Percentiles rank a stretch among this genome's conserved stretches.
Evolutionary conservation across 2,329 filamentous ascomycete species (phyloP).

Genomic region (Diaporthe capsici): DNA sequence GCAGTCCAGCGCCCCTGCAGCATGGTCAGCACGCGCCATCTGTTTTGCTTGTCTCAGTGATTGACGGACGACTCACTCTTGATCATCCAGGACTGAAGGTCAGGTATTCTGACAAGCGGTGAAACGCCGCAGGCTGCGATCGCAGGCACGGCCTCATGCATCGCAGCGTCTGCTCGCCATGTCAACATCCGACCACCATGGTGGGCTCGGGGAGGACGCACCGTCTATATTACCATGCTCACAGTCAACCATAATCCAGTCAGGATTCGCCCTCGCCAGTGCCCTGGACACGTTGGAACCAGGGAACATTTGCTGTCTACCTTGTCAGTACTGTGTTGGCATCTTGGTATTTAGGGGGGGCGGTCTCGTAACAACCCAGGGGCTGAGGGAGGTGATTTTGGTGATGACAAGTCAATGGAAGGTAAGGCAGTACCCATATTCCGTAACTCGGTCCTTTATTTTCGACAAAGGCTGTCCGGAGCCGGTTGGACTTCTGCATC

Average conservation of each 20-base stretch:
- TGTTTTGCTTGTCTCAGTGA: background rate
- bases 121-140: conserved; percentile 69
- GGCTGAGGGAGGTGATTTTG: background rate
- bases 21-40: conserved; percentile 42
- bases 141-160: conserved; percentile 71
- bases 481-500: conserved; percentile 62
- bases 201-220: conserved; percentile 44
- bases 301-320: conserved; percentile 67
- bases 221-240: conserved; percentile 71
- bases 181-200: background rate
- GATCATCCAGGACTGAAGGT: conserved; percentile 69
- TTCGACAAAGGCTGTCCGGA: conserved; percentile 64
- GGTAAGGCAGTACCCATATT: conserved; percentile 58
- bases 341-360: background rate
- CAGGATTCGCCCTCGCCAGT: conserved; percentile 73
- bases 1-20: conserved; percentile 67
- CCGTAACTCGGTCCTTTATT: conserved; percentile 65
- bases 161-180: conserved; percentile 60
- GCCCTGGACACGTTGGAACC: conserved; percentile 71
- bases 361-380: background rate
- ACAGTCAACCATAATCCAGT: conserved; percentile 76
- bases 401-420: background rate
- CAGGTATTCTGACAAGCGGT: conserved; percentile 70
- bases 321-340: background rate
- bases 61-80: conserved; percentile 60